Percentiles rank a stretch among this genome's conserved stretches.
Evolutionary conservation across 2,329 filamentous ascomycete species (phyloP).

Genomic region (Raffaelea ambrosiae): DNA sequence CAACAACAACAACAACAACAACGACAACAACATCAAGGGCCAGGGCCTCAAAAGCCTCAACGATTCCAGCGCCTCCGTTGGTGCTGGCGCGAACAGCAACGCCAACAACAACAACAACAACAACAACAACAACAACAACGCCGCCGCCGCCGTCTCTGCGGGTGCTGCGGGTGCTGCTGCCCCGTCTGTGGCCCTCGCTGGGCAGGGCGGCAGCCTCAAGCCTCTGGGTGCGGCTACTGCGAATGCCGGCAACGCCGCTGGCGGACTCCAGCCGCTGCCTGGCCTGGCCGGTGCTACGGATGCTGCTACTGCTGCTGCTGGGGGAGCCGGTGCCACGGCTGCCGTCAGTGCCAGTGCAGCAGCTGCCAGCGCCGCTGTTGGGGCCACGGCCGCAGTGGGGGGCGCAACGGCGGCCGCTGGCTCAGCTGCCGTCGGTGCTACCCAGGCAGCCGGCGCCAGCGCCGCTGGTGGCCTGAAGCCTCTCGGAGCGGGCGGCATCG

Average conservation of each 20-base stretch:
- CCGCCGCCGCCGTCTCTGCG: slow-evolving; percentile 5
- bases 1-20: neutral
- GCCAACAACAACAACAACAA: slow-evolving; percentile 6
- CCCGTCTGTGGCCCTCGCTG: slow-evolving; percentile 2
- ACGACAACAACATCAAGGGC: slow-evolving; percentile 2
- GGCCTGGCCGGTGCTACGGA: slow-evolving; percentile 6
- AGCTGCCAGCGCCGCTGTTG: neutral
- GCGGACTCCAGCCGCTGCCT: slow-evolving; percentile 10
- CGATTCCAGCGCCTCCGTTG: neutral
- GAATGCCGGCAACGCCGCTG: slow-evolving; percentile 1
- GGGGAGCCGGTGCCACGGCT: neutral
- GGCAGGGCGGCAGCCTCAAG: slow-evolving; percentile 8
- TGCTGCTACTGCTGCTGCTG: neutral
- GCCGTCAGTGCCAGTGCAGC: neutral
- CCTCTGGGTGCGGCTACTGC: slow-evolving; percentile 5
- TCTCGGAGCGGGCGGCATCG: slow-evolving; percentile 31
- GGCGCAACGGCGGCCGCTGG: slow-evolving; percentile 1
- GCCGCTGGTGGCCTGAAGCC: slow-evolving; percentile 3
- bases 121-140: slow-evolving; percentile 2
- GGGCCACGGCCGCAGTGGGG: neutral
- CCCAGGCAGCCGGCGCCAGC: slow-evolving; percentile 2
- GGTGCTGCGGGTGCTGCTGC: slow-evolving; percentile 5
- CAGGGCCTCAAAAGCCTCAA: slow-evolving; percentile 3
- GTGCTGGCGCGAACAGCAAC: slow-evolving; percentile 2
- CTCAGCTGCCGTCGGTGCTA: slow-evolving; percentile 2